Conservation (phyloP, 495 filamentous ascomycete genomes). For the Neurospora sp. region DNA sequence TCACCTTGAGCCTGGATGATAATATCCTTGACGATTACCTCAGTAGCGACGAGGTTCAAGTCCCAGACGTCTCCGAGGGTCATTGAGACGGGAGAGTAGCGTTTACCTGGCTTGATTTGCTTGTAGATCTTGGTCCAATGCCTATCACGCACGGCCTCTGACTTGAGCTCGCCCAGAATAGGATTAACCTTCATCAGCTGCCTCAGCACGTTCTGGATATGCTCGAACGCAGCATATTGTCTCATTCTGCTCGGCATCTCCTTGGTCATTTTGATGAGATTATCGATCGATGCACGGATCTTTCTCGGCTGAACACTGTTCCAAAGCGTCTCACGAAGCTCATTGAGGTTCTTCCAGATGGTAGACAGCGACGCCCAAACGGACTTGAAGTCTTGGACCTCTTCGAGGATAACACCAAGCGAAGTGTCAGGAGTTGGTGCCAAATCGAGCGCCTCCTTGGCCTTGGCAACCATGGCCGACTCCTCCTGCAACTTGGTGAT, state of each 20-base stretch:
- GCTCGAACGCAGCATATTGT: constrained; percentile 97
- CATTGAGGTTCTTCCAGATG: constrained; percentile 94
- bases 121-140: constrained; percentile 99
- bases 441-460: constrained; percentile 91
- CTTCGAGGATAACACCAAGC: constrained; percentile 74
- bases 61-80: constrained; percentile 98
- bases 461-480: constrained; percentile 87
- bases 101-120: constrained; percentile 74
- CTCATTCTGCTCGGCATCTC: constrained; percentile 99
- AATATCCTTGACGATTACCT: constrained; percentile 78
- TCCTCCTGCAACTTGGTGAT: constrained; percentile 77
- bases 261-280: constrained; percentile 93
- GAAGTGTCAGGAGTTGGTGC: constrained; percentile 66
- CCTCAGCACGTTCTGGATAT: constrained; percentile 86
- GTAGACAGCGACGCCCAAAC: constrained; percentile 92
- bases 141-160: constrained; percentile 88
- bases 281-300: constrained; percentile 76
- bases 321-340: constrained; percentile 86
- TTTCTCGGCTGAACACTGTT: constrained; percentile 88
- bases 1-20: constrained; percentile 95
- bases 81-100: constrained; percentile 87
- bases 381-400: constrained; percentile 97
- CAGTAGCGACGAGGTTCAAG: constrained; percentile 75
- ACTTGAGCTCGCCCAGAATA: constrained; percentile 83
- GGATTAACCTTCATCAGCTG: constrained; percentile 82